Evolutionary conservation across 2,329 filamentous ascomycete genomes (phyloP), one percentile per base, ranked within the genome.

Genomic region (Colletotrichum echinochloae): DNA sequence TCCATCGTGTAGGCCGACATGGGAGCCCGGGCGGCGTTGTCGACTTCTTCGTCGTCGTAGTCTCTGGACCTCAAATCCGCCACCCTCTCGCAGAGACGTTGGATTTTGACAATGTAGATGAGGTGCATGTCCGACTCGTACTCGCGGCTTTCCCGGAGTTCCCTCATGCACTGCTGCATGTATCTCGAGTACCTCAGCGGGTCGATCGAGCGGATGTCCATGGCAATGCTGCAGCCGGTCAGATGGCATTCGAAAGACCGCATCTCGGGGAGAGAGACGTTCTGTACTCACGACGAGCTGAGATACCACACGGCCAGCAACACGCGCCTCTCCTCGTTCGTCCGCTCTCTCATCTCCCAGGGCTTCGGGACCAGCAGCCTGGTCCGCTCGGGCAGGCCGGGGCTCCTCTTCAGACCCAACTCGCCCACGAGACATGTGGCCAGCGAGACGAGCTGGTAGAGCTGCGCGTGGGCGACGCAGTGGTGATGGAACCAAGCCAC

Each of bases 241-340:
- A 77, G 57, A 3, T 18, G 0, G 2, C 9, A 20, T 11, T 4
- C 1, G 0, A 12, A 14, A n/a, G n/a, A n/a, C n/a, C 16, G 18
- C 2, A 0, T 2, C 0, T 23, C 18, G 4, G 14, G 0, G 26
- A 1, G 5, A 0, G 1, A 28, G n/a, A n/a, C n/a, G n/a, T n/a
- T n/a, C 3, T 6, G 16, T 16, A 78, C 84, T 75, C 78, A 89
- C 87, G 83, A 81, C 12, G 86, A 88, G 18, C 81, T 84, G 37
- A 89, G 71, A 69, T 87, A 89, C 83, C 87, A 89, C 1, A 86
- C 83, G 0, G 85, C 87, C 0, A 87, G 78, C 0, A 88, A 78
- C 0, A 83, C 81, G n/a, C 87, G 81, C 12, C 83, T 80, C 71
- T 89, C 87, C 48, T 89, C 87, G 9, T 86, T 82, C 0, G 83